Base-by-base conservation (phyloP, 225 moss, liverwort and hornwort genomes). In the Antitrichia curtipendula region DNA sequence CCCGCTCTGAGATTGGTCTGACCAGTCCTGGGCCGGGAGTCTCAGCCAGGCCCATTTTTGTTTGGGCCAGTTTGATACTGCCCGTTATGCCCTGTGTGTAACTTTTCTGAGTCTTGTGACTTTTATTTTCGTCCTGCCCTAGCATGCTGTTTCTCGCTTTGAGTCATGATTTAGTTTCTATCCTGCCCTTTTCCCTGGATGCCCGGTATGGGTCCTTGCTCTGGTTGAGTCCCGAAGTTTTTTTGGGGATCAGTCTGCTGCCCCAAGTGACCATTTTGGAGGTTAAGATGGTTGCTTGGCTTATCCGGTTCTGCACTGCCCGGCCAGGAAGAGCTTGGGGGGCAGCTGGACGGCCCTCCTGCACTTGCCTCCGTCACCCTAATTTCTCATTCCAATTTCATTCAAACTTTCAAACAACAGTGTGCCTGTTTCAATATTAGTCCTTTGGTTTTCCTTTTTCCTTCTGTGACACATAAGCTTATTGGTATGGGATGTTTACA, bases 251-350 rank as follows among this genome's bases (percentile, higher is more conserved):
- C 57, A 40, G 72, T 78, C 86, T 50, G 66, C 43, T 86, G 82
- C 78, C 80, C 77, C 6, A 1, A 8, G 36, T 87, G 87, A 78
- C 85, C 78, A 70, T 3, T 56, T 23, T 19, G 22, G 47, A 27
- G 85, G 61, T 66, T 66, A 20, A 28, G 31, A 69, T 25, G n/a
- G n/a, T 6, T 13, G 29, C 36, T 31, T 74, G 81, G 84, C 92
- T 92, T 88, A 92, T 92, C 92, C 90, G 71, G 75, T 90, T 88
- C 76, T 84, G 81, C 41, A 57, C 92, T 88, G 88, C 88, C 88
- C 88, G 82, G 9, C 4, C 43, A 36, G 9, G 53, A 43, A 86
- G 19, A 6, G 41, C 24, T 22, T 17, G 7, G 5, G 21, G 85
- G 85, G 85, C 91, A 88, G 86, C 84, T 90, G 90, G 90, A 75